phyloP scores from a whole-genome alignment of 2,329 filamentous ascomycete species.

The Microdochium paspali region DNA sequence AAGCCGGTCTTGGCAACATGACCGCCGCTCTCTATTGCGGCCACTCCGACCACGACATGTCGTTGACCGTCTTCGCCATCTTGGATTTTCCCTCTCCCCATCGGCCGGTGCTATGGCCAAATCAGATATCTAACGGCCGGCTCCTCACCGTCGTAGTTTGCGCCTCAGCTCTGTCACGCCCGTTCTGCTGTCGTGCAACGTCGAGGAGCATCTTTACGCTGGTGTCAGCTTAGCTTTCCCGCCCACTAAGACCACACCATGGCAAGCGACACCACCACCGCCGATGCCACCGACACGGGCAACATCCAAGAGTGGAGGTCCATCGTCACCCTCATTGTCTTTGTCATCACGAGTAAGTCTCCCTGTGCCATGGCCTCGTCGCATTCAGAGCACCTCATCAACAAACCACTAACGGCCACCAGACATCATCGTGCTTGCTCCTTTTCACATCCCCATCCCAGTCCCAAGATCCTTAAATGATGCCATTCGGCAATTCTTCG shows the following conservation, averaged over 20 bases:
- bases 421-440: constrained; percentile 63
- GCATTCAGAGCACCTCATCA: neutral
- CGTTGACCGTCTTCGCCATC: no score
- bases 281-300: constrained; percentile 26
- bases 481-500: constrained; percentile 31
- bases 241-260: constrained; percentile 4
- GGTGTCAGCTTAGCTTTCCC: constrained; percentile 2
- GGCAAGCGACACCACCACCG: constrained; percentile 17
- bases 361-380: neutral
- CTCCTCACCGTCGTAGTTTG: no score
- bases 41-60: constrained; percentile 16
- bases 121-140: no score
- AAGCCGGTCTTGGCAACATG: no score
- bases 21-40: no score
- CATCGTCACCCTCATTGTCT: constrained; percentile 60
- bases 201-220: no score
- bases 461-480: constrained; percentile 42
- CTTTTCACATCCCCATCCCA: constrained; percentile 55
- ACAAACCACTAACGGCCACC: constrained; percentile 4
- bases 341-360: constrained; percentile 59
- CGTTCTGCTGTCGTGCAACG: no score
- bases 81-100: no score
- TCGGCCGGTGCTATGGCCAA: no score
- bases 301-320: constrained; percentile 58
- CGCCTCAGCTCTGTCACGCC: no score